Evolutionary conservation across 805 yeast species (phyloP), one percentile per base, ranked within the genome.

Genomic region (Maudiozyma pseudohumilis): DNA sequence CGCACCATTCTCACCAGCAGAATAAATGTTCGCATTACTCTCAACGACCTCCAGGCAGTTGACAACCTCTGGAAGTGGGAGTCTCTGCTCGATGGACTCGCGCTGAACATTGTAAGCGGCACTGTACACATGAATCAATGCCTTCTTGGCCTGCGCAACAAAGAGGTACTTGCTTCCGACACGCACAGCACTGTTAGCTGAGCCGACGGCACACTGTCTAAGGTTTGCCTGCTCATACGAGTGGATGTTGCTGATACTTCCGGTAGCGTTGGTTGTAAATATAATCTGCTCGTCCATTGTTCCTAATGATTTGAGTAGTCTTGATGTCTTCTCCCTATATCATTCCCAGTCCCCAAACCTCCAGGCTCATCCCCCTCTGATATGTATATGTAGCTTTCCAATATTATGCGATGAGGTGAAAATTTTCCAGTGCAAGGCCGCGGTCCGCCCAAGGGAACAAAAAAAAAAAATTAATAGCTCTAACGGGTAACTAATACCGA

Each of bases 11-110:
- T 15, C 19, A 12, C 43, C 52, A 9, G 45, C 47, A 12, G 41
- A 38, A 6, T 45, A 46, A 2, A 31, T 28, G 5, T 12, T 7
- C 6, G 19, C 44, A 13, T 48, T 44, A 11, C 19, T 26, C 15
- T 29, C 32, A 21, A 55, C 57, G n/a, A 49, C 51, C 36, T 53
- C 60, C 35, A 47, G 27, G 52, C 85, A 74, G 11, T 72, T 61
- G 29, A 88, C 59, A 37, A 74, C 75, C 57, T 85, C 96, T 0
- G 96, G 95, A 11, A 88, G 66, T 0, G 95, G 92, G 29, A 88
- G 68, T 49, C 80, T 68, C 63, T 87, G 92, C 47, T 83, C 85
- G 5, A 77, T 72, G 23, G 84, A 66, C 48, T 69, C 68, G 47
- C 63, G 59, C 22, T 54, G 54, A 3, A 47, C 29, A 15, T 61